A percentile compares a stretch with the other conserved stretches of the same genome.
Evolutionary conservation across 495 filamentous ascomycete species (phyloP).

Genomic region (Neurospora sp.): DNA sequence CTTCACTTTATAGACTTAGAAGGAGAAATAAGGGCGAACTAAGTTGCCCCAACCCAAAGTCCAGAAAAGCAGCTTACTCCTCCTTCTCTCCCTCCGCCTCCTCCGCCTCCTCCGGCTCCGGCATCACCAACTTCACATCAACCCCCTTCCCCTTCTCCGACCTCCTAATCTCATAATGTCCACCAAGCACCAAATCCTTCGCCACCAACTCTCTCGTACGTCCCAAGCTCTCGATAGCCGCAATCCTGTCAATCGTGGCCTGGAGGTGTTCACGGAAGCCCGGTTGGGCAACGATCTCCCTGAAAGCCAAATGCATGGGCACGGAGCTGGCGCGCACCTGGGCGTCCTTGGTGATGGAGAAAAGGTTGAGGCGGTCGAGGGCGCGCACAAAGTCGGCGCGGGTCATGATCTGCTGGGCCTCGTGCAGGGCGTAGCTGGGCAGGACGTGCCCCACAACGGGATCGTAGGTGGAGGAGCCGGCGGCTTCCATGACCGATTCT

Average conservation of each 20-base stretch:
- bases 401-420: constrained; percentile 85
- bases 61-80: not conserved
- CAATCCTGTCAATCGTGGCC: constrained; percentile 72
- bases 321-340: constrained; percentile 89
- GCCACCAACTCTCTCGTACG: constrained; percentile 85
- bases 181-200: constrained; percentile 64
- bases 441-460: constrained; percentile 61
- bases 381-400: constrained; percentile 86
- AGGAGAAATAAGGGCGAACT: no score
- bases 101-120: constrained; percentile 10
- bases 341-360: constrained; percentile 82
- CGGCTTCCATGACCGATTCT: constrained; percentile 51
- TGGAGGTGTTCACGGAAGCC: constrained; percentile 77
- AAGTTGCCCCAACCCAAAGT: no score
- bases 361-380: constrained; percentile 89
- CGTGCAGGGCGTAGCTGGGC: constrained; percentile 71
- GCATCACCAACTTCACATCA: constrained; percentile 16
- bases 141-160: constrained; percentile 13
- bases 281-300: constrained; percentile 57
- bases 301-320: constrained; percentile 90
- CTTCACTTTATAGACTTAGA: no score
- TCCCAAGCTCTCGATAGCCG: constrained; percentile 84
- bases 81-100: constrained; percentile 1
- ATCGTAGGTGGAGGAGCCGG: constrained; percentile 40
- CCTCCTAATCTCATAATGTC: constrained; percentile 62